phyloP scores from a whole-genome alignment of 805 yeast species.

The Yarrowia hollandica region DNA sequence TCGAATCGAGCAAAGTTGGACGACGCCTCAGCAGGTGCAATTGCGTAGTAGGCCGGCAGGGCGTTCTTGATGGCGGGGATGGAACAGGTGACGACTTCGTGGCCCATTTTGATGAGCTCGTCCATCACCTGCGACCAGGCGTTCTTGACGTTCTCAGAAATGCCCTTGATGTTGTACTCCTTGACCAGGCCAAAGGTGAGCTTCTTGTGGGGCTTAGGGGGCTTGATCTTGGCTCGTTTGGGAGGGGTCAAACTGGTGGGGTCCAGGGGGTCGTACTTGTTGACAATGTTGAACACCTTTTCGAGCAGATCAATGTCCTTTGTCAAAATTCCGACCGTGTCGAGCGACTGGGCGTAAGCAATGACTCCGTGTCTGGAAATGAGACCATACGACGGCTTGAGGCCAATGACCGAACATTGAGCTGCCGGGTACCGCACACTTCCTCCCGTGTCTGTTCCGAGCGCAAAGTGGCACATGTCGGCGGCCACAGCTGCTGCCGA shows the following conservation, averaged over 20 bases:
- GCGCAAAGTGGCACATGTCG: slow-evolving; percentile 64
- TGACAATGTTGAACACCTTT: slow-evolving; percentile 56
- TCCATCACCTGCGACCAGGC: slow-evolving; percentile 52
- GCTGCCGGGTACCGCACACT: slow-evolving; percentile 91
- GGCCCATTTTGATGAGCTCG: slow-evolving; percentile 50
- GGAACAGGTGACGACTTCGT: slow-evolving; percentile 61
- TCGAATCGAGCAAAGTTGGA: slow-evolving; percentile 89
- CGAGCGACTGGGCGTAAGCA: slow-evolving; percentile 90
- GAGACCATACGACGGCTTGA: slow-evolving; percentile 92
- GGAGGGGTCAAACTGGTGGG: slow-evolving; percentile 56
- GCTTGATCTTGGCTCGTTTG: slow-evolving; percentile 32
- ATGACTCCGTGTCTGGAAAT: slow-evolving; percentile 89
- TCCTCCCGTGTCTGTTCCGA: slow-evolving; percentile 98
- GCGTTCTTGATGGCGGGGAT: slow-evolving; percentile 67
- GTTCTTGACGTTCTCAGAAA: slow-evolving; percentile 49
- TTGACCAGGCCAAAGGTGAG: slow-evolving; percentile 69
- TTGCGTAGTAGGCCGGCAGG: slow-evolving; percentile 78
- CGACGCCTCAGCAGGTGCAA: slow-evolving; percentile 92
- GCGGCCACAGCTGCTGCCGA: slow-evolving; percentile 89
- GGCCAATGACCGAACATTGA: slow-evolving; percentile 78
- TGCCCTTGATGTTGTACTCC: slow-evolving; percentile 61
- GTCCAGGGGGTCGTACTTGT: slow-evolving; percentile 68
- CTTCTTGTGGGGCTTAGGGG: slow-evolving; percentile 32
- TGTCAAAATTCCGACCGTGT: slow-evolving; percentile 85
- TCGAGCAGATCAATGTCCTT: slow-evolving; percentile 48